phyloP scores from a whole-genome alignment of 2,329 filamentous ascomycete genomes.

The Alternaria viburni region DNA sequence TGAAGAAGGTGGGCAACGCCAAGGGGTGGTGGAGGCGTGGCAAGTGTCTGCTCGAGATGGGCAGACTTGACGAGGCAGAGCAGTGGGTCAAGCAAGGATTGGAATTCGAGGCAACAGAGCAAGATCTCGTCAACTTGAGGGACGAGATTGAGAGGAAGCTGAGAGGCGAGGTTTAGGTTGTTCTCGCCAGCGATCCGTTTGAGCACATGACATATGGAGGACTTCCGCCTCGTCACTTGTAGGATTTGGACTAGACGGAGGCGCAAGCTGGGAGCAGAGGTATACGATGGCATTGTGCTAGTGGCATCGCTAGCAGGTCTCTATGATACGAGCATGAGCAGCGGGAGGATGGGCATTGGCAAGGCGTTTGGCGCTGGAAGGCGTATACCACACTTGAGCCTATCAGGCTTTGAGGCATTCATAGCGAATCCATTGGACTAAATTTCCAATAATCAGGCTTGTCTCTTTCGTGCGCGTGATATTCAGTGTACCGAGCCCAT shows the following conservation, averaged over 20 bases:
- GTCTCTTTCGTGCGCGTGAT: not conserved
- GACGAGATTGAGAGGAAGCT: conserved; percentile 56
- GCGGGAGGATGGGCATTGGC: not conserved
- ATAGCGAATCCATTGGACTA: not conserved
- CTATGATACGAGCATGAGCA: not conserved
- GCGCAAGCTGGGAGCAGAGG: not conserved
- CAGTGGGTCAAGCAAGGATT: conserved; percentile 78
- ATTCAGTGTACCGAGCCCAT: not conserved
- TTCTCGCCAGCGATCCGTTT: not conserved
- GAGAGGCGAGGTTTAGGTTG: conserved; percentile 5
- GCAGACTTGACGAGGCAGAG: conserved; percentile 78
- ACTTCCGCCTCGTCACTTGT: not conserved
- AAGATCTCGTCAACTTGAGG: conserved; percentile 47
- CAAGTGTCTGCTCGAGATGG: conserved; percentile 89
- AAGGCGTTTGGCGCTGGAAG: not conserved
- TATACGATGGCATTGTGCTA: not conserved
- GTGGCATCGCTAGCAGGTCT: not conserved
- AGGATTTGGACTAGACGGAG: not conserved
- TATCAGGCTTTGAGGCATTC: not conserved
- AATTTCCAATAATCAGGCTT: not conserved
- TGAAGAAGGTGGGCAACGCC: conserved; percentile 82
- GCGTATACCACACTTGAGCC: not conserved
- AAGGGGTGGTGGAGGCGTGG: conserved; percentile 95
- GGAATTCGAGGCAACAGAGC: conserved; percentile 75
- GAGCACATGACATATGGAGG: not conserved